These are phyloP conservation scores for Malus hybrid DNA, from an alignment of 331 rosid genomes.

Conservation along the genomic window DNA sequence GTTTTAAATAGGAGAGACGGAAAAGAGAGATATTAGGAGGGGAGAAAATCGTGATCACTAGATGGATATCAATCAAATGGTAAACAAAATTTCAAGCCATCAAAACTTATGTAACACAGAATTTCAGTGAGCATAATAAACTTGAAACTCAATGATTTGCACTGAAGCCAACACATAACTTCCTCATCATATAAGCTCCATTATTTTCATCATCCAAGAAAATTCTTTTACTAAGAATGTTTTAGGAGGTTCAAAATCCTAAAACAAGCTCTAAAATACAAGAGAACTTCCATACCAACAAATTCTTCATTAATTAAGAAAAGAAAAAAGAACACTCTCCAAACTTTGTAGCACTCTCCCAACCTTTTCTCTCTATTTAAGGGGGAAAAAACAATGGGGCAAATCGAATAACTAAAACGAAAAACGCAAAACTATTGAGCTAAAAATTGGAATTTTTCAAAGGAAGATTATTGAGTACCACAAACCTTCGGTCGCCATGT, in stretches of 20 bases:
- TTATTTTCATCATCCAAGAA: background rate
- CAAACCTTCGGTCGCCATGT: conserved; percentile 44
- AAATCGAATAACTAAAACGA: conserved; percentile 4
- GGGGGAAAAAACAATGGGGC: conserved; percentile 19
- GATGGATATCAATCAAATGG: background rate
- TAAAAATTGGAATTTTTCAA: conserved; percentile 38
- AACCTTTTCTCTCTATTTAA: conserved; percentile 38
- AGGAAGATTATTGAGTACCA: conserved; percentile 52
- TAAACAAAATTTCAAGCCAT: background rate
- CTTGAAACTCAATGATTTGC: background rate
- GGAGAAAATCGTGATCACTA: too few species aligned
- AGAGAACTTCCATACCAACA: conserved; percentile 25
- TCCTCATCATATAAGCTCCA: conserved; percentile 5
- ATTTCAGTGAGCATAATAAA: background rate
- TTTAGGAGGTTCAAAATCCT: conserved; percentile 25
- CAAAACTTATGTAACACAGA: background rate
- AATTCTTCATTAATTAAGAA: conserved; percentile 26
- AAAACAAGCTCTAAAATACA: conserved; percentile 25
- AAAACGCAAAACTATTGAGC: conserved; percentile 32
- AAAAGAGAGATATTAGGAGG: too few species aligned
- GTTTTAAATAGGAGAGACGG: too few species aligned
- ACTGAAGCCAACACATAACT: background rate
- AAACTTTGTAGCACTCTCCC: conserved; percentile 47
- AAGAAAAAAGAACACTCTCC: conserved; percentile 12
- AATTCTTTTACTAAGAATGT: background rate